phyloP scores from a whole-genome alignment of 2,329 filamentous ascomycete genomes.

The Fusarium robinianum region DNA sequence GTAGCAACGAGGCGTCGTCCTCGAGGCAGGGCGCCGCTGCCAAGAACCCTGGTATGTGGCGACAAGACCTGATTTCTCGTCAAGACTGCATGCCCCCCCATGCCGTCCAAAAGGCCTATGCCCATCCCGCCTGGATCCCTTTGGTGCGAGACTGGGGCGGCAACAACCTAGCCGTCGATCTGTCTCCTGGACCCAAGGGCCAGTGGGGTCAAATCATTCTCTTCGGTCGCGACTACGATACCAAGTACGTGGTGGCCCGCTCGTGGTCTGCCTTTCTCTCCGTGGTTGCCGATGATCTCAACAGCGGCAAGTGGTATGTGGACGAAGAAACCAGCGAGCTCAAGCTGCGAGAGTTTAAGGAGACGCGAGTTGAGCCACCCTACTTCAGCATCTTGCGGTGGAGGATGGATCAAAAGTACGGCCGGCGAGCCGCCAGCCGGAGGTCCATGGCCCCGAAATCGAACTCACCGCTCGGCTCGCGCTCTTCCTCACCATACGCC shows the following conservation, averaged over 20 bases:
- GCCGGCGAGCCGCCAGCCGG: constrained; percentile 63
- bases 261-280: constrained; percentile 91
- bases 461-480: constrained; percentile 53
- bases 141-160: constrained; percentile 97
- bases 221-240: constrained; percentile 97
- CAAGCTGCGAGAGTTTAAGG: constrained; percentile 90
- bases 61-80: constrained; percentile 78
- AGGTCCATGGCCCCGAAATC: constrained; percentile 55
- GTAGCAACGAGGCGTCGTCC: constrained; percentile 68
- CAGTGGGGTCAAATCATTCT: constrained; percentile 97
- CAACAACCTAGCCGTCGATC: constrained; percentile 93
- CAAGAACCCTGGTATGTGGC: constrained; percentile 70
- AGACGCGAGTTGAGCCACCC: constrained; percentile 82
- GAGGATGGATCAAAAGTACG: constrained; percentile 95
- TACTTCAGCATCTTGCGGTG: constrained; percentile 96
- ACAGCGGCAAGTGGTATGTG: constrained; percentile 86
- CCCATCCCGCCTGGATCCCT: constrained; percentile 94
- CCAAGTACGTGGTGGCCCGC: constrained; percentile 92
- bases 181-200: constrained; percentile 86
- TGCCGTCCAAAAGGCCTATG: constrained; percentile 88
- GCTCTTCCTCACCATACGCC: constrained; percentile 64
- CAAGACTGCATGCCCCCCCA: constrained; percentile 89
- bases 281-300: constrained; percentile 85
- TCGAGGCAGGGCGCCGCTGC: constrained; percentile 60
- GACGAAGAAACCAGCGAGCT: constrained; percentile 92